These are phyloP conservation scores for Clarireedia paspali DNA, from an alignment of 2,329 filamentous ascomycete genomes.

Conservation along the genomic window DNA sequence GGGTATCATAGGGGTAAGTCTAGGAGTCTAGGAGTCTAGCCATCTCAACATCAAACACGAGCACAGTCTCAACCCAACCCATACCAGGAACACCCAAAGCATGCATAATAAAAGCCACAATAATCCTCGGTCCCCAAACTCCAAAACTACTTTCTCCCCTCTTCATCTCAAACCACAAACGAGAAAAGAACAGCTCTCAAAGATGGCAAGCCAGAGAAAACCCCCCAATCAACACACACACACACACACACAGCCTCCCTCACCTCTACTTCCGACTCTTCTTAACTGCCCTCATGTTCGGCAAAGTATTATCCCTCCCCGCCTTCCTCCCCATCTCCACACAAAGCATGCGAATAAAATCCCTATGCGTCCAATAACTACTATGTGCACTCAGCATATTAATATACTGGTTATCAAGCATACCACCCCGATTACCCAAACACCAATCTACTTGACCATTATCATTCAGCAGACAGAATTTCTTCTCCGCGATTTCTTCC, in stretches of 20 bases:
- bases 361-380: constrained; percentile 82
- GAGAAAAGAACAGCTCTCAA: not conserved
- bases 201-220: not conserved
- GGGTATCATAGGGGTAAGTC: no score
- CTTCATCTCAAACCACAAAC: not conserved
- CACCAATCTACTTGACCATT: constrained; percentile 95
- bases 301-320: constrained; percentile 54
- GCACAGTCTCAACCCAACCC: no score
- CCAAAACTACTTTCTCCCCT: no score
- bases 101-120: no score
- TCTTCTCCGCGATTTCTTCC: constrained; percentile 86
- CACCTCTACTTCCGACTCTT: constrained; percentile 16
- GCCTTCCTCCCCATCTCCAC: constrained; percentile 73
- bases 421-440: constrained; percentile 73
- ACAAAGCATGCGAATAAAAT: constrained; percentile 87
- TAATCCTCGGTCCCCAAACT: no score
- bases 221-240: not conserved
- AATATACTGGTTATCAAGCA: constrained; percentile 89
- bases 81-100: no score
- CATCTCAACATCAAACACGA: no score
- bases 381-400: constrained; percentile 96
- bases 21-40: no score
- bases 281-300: constrained; percentile 53
- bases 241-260: not conserved
- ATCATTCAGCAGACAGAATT: constrained; percentile 83